phyloP scores from a whole-genome alignment of 108 stramenopile species.

The Cyclostephanos invisitatus region DNA sequence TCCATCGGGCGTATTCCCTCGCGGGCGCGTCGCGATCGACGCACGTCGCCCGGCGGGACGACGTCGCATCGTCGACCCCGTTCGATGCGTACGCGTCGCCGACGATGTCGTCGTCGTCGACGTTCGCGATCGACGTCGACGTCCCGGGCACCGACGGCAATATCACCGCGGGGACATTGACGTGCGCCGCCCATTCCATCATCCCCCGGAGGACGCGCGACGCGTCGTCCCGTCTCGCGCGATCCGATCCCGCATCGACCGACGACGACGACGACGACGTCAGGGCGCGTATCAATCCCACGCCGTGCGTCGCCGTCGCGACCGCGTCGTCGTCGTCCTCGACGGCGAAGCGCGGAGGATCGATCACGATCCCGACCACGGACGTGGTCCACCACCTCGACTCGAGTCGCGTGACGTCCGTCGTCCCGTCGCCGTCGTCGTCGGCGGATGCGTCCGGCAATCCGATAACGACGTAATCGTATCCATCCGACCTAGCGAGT shows the following conservation, averaged over 20 bases:
- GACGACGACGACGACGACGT: too few relatives aligned
- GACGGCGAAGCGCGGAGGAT: slow-evolving; percentile 34
- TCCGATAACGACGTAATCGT: too few relatives aligned
- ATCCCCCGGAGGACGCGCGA: slow-evolving; percentile 48
- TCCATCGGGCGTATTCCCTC: slow-evolving; percentile 40
- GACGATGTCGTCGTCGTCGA: slow-evolving; percentile 3
- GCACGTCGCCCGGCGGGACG: background rate
- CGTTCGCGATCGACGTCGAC: background rate
- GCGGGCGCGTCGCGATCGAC: slow-evolving; percentile 33
- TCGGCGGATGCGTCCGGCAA: too few relatives aligned
- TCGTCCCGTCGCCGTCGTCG: too few relatives aligned
- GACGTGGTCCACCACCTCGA: slow-evolving; percentile 68
- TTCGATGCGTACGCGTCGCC: slow-evolving; percentile 34
- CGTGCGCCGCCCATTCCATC: slow-evolving; percentile 92
- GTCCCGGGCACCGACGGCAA: slow-evolving; percentile 59
- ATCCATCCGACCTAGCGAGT: too few relatives aligned
- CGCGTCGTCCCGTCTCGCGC: slow-evolving; percentile 12
- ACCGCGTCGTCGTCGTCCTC: background rate
- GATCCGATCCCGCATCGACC: too few relatives aligned
- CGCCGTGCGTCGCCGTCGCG: too few relatives aligned
- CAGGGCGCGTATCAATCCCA: background rate
- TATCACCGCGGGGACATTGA: slow-evolving; percentile 90
- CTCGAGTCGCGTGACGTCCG: slow-evolving; percentile 58
- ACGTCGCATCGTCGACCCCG: too few relatives aligned
- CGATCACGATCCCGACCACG: slow-evolving; percentile 55